These are phyloP conservation scores for Phytophthora ramorum DNA, from an alignment of 352 stramenopile genomes.

Conservation along the genomic window DNA sequence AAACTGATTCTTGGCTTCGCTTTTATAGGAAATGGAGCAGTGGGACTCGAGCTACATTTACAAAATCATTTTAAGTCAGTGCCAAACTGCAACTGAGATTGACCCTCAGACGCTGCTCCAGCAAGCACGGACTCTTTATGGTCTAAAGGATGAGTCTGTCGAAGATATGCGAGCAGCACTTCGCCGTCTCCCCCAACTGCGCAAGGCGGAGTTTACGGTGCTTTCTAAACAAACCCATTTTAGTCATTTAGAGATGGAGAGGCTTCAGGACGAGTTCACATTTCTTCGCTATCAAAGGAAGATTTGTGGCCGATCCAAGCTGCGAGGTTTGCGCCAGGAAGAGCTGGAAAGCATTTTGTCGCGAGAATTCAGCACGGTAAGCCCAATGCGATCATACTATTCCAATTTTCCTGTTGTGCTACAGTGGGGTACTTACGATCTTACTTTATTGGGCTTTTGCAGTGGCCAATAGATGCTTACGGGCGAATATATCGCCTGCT, in stretches of 20 bases:
- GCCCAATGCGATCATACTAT: background rate
- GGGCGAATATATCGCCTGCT: conserved; percentile 54
- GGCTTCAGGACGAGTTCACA: conserved; percentile 72
- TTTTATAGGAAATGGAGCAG: conserved; percentile 49
- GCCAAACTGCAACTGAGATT: conserved; percentile 37
- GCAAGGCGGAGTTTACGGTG: conserved; percentile 59
- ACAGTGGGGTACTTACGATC: background rate
- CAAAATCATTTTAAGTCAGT: conserved; percentile 64
- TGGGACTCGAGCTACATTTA: conserved; percentile 80
- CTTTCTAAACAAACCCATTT: conserved; percentile 63
- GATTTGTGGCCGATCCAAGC: conserved; percentile 43
- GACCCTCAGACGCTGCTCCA: conserved; percentile 41
- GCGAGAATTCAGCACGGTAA: conserved; percentile 56
- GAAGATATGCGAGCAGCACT: conserved; percentile 65
- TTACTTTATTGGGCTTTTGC: conserved; percentile 6
- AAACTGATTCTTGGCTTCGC: background rate
- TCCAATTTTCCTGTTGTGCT: background rate
- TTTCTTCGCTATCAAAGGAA: conserved; percentile 65
- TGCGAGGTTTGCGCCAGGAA: conserved; percentile 59
- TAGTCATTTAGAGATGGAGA: conserved; percentile 53
- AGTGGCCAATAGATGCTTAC: conserved; percentile 59
- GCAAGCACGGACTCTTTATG: conserved; percentile 53
- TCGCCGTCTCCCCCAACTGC: conserved; percentile 53
- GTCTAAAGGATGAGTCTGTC: conserved; percentile 62
- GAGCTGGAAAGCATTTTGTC: conserved; percentile 63